Conservation (phyloP, 805 yeast genomes). For the Ogataea philodendri region DNA sequence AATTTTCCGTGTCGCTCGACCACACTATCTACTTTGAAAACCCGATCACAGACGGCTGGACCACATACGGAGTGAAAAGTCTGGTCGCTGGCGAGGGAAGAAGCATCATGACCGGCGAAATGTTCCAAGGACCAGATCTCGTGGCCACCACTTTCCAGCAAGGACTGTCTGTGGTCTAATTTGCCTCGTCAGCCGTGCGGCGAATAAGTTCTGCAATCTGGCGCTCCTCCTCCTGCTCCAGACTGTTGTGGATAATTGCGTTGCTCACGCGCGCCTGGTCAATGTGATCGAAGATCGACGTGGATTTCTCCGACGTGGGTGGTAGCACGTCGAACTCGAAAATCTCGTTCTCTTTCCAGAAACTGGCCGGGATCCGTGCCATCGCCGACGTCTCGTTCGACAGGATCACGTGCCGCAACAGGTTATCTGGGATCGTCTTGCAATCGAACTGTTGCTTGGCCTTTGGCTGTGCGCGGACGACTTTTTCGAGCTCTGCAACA, state of each 20-base stretch:
- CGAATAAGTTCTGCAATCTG: conserved; percentile 25
- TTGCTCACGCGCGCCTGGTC: conserved; percentile 47
- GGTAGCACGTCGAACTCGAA: conserved; percentile 74
- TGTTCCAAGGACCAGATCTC: conserved; percentile 49
- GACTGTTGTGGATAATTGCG: conserved; percentile 32
- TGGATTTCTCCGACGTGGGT: conserved; percentile 45
- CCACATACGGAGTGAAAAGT: conserved; percentile 47
- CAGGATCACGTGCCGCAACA: conserved; percentile 64
- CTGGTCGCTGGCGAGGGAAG: conserved; percentile 51
- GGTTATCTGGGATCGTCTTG: conserved; percentile 52
- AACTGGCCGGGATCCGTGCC: conserved; percentile 61
- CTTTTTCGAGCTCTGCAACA: conserved; percentile 15
- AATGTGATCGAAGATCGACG: conserved; percentile 41
- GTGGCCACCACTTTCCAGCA: conserved; percentile 66
- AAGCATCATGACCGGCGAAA: conserved; percentile 56
- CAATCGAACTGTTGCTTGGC: conserved; percentile 16
- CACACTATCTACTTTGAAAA: conserved; percentile 65
- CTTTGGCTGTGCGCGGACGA: conserved; percentile 22
- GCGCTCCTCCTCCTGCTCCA: conserved; percentile 27
- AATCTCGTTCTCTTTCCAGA: conserved; percentile 62
- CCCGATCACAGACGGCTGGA: conserved; percentile 48
- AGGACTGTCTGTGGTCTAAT: conserved; percentile 45
- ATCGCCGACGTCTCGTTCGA: conserved; percentile 70
- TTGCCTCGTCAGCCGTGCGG: conserved; percentile 5
- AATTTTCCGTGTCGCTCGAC: conserved; percentile 60